phyloP scores from a whole-genome alignment of 495 filamentous ascomycete species.

The Hypoxylon crocopeplum region DNA sequence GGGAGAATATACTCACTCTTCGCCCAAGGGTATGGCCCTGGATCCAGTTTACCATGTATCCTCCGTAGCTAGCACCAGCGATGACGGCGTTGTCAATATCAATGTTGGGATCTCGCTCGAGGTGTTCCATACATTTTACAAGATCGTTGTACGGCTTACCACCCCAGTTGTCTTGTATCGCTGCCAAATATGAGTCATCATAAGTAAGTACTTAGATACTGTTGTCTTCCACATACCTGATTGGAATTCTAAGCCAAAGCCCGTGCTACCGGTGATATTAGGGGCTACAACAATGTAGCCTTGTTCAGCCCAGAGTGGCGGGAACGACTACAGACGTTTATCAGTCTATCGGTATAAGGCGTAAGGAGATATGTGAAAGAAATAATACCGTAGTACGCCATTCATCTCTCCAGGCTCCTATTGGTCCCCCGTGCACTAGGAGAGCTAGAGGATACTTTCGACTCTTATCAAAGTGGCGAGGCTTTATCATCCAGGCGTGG shows the following conservation, averaged over 20 bases:
- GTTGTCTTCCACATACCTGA: slow-evolving; percentile 16
- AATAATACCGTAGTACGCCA: slow-evolving; percentile 33
- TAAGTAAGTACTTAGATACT: not conserved
- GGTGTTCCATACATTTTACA: slow-evolving; percentile 37
- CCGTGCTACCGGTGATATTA: slow-evolving; percentile 40
- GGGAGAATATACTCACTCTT: slow-evolving; percentile 22
- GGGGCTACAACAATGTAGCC: slow-evolving; percentile 44
- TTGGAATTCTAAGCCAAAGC: slow-evolving; percentile 36
- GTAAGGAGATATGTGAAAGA: no score
- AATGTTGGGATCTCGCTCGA: slow-evolving; percentile 31
- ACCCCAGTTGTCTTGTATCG: slow-evolving; percentile 25
- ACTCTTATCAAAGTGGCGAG: slow-evolving; percentile 36
- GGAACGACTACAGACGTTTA: slow-evolving; percentile 21
- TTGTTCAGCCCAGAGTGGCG: slow-evolving; percentile 36
- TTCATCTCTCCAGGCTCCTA: slow-evolving; percentile 23
- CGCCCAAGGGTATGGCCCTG: slow-evolving; percentile 36
- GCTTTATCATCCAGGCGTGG: slow-evolving; percentile 43
- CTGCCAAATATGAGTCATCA: slow-evolving; percentile 15
- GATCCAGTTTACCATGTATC: slow-evolving; percentile 43
- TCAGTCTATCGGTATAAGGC: no score
- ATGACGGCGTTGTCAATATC: slow-evolving; percentile 38
- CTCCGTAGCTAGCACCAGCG: slow-evolving; percentile 34
- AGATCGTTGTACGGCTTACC: slow-evolving; percentile 40
- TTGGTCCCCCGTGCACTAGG: slow-evolving; percentile 33
- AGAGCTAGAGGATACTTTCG: slow-evolving; percentile 40